Conservation (phyloP, 176 grass and related monocot genomes). For the Carex pumila region DNA sequence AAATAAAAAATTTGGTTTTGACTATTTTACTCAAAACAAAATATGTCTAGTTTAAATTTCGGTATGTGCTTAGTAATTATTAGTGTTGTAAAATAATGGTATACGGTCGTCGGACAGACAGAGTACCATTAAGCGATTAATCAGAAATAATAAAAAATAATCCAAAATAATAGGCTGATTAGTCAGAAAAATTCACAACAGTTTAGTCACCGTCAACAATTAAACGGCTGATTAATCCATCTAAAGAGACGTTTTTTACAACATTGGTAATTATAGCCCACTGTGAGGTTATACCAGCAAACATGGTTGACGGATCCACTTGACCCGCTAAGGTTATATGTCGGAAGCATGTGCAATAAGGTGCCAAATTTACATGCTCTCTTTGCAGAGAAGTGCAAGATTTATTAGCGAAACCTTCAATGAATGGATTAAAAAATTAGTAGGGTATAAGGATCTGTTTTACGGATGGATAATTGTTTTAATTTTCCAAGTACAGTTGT, state of each 20-base stretch:
- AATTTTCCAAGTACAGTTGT: conserved; percentile 1
- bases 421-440: background rate
- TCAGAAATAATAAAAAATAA: too few relatives aligned
- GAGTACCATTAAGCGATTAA: too few relatives aligned
- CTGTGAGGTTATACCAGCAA: background rate
- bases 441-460: background rate
- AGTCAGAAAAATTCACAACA: too few relatives aligned
- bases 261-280: too few relatives aligned
- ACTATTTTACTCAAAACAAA: too few relatives aligned
- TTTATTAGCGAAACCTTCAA: background rate
- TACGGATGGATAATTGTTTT: background rate
- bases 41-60: background rate
- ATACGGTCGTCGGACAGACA: too few relatives aligned
- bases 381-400: background rate
- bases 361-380: background rate
- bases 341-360: background rate
- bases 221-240: too few relatives aligned
- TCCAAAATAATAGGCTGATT: too few relatives aligned
- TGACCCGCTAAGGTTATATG: background rate
- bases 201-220: too few relatives aligned
- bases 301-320: background rate
- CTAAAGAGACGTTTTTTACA: too few relatives aligned
- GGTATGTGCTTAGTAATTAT: background rate
- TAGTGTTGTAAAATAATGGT: too few relatives aligned
- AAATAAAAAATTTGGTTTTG: too few relatives aligned